A percentile compares a stretch with the other conserved stretches of the same genome.
Conservation (phyloP, 306 rosid genomes). For the Prunus dulcis region DNA sequence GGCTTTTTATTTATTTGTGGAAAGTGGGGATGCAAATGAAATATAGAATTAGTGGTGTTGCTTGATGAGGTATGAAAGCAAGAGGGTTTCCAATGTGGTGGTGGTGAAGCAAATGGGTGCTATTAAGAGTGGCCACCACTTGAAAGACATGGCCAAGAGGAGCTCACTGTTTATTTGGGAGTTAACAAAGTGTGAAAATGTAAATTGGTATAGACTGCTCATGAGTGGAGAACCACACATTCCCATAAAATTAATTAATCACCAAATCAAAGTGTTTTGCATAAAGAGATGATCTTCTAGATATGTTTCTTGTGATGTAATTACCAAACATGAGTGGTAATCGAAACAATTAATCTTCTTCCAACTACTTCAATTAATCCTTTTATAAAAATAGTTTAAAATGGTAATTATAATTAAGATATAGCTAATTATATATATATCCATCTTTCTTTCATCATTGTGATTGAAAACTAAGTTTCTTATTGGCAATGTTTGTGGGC, state of each 20-base stretch:
- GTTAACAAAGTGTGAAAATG: background rate
- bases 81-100: background rate
- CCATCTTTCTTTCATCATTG: background rate
- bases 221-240: constrained; percentile 1
- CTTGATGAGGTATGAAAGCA: constrained; percentile 11
- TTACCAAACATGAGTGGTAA: background rate
- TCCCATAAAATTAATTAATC: background rate
- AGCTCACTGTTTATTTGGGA: constrained; percentile 8
- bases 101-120: constrained; percentile 9
- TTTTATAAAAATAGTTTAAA: background rate
- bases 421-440: background rate
- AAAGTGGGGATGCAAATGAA: constrained; percentile 4
- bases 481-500: background rate
- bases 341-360: background rate
- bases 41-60: constrained; percentile 9
- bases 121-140: constrained; percentile 22
- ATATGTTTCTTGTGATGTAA: background rate
- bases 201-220: background rate
- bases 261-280: too few relatives aligned
- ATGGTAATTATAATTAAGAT: too few relatives aligned
- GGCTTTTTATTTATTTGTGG: background rate
- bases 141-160: constrained; percentile 18
- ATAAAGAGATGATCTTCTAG: background rate
- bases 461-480: background rate
- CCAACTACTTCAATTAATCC: background rate